Conservation (phyloP, 805 yeast species). For the Yarrowia sp. region DNA sequence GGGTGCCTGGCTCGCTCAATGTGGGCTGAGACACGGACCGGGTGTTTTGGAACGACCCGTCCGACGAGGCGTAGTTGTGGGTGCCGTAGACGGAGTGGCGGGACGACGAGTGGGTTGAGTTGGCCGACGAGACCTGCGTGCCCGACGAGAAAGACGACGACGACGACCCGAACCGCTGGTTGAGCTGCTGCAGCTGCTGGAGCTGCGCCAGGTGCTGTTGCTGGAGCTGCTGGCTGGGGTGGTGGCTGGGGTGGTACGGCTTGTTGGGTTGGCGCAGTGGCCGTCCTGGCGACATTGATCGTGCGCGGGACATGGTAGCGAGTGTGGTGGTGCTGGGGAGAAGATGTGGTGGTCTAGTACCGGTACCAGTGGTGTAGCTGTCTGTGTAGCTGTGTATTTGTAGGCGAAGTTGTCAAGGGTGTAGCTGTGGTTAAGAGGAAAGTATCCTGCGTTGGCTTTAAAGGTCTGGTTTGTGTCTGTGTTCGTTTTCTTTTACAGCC, state of each 20-base stretch:
- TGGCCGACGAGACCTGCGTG: slow-evolving; percentile 8
- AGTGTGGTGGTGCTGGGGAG: too few relatives aligned
- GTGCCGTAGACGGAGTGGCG: slow-evolving; percentile 36
- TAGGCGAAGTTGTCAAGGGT: too few relatives aligned
- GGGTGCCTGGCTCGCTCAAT: slow-evolving; percentile 10
- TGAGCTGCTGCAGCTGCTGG: slow-evolving; percentile 39
- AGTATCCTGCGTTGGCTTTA: too few relatives aligned
- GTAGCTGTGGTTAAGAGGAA: too few relatives aligned
- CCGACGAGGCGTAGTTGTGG: slow-evolving; percentile 30
- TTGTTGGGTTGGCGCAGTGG: slow-evolving; percentile 21
- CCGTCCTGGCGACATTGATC: slow-evolving; percentile 31
- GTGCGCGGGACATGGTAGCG: slow-evolving; percentile 21
- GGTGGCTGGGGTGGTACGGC: not conserved
- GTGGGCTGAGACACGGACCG: slow-evolving; percentile 28
- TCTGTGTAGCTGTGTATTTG: too few relatives aligned
- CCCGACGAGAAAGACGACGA: slow-evolving; percentile 35
- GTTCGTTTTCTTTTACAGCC: too few relatives aligned
- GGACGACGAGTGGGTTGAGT: slow-evolving; percentile 23
- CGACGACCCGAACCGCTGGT: slow-evolving; percentile 38
- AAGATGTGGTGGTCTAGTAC: too few relatives aligned
- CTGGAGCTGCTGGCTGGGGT: slow-evolving; percentile 32
- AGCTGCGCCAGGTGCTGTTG: slow-evolving; percentile 38
- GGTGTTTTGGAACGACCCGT: not conserved
- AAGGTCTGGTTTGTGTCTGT: too few relatives aligned
- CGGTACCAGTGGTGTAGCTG: too few relatives aligned